Evolutionary conservation across 2,329 filamentous ascomycete species (phyloP), one percentile per base, ranked within the genome.

Genomic region (Penicillium sp.): DNA sequence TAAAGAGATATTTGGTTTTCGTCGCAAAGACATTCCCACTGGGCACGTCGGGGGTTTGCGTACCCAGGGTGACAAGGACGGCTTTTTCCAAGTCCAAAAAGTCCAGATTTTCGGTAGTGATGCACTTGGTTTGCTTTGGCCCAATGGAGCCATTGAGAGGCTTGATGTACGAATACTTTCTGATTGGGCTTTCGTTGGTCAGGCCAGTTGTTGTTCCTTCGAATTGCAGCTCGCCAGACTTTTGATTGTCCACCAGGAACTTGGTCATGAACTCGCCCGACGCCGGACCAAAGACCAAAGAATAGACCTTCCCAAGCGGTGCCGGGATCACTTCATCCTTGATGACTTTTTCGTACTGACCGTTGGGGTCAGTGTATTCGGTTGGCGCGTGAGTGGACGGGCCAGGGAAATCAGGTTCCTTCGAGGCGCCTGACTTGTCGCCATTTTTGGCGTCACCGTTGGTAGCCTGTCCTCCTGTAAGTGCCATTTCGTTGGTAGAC

Each of bases 1-100:
- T 85, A 14, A 98, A 73, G 57, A 93, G 95, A 58, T 96, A 98
- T 52, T 84, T 85, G 2, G 92, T 98, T 66, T 95, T 96, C 30
- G 86, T 84, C 25, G 78, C 77, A 59, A 98, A 98, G 3, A 94
- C 77, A 57, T 88, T 94, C 22, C 92, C 92, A 58, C 81, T 95
- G 0, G 92, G 92, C 2, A 98, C 92, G 60, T 98, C 93, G 0
- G 92, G 92, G 10, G 84, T 98, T 56, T 90, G 84, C 0, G 88
- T 95, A 18, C 79, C 82, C 39, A 87, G 80, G 2, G 80, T 79
- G n/a, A 98, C 73, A 35, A 83, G 85, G 39, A 95, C 79, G 2
- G 85, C 79, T 60, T 89, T 94, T 39, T 96, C 90, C 11, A 93
- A 72, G 59, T 98, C 90, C 18, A 93, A 72, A 30, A 76, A 73